These are phyloP conservation scores for Ceratocystis eucalypticola DNA, from an alignment of 2,329 filamentous ascomycete species.

Conservation along the genomic window DNA sequence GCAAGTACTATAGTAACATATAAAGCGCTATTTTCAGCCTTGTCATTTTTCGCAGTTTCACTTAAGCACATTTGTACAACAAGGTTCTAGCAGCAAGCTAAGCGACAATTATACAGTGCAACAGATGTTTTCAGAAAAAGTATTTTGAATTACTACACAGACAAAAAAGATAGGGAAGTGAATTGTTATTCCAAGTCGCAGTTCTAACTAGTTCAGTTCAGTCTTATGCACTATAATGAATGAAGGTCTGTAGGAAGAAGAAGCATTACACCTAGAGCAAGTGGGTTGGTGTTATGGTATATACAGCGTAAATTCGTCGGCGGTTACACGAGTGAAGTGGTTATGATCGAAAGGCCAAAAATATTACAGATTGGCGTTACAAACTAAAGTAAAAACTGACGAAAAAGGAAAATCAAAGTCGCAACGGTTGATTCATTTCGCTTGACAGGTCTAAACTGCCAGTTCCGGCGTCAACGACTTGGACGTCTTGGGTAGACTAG, in stretches of 20 bases:
- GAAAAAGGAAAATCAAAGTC: background rate
- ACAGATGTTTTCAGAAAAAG: background rate
- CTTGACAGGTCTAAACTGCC: too few species aligned
- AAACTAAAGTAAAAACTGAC: background rate
- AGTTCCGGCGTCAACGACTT: too few species aligned
- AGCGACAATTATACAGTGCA: background rate
- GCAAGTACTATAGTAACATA: background rate
- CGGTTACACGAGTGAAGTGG: background rate
- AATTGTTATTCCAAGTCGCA: too few species aligned
- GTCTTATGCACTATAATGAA: too few species aligned
- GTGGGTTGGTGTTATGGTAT: background rate
- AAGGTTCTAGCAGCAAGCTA: background rate
- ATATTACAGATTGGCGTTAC: too few species aligned
- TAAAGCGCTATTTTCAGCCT: background rate
- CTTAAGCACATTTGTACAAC: background rate
- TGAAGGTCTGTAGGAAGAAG: background rate
- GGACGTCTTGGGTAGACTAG: too few species aligned
- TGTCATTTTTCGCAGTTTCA: background rate
- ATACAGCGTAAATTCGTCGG: background rate
- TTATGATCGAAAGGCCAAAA: background rate
- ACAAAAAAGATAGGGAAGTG: too few species aligned
- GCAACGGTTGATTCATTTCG: background rate
- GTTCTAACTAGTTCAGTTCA: too few species aligned
- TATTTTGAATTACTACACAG: too few species aligned
- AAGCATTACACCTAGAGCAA: background rate